phyloP scores from a whole-genome alignment of 768 basidiomycete genomes.

The Heimioporus sp. region DNA sequence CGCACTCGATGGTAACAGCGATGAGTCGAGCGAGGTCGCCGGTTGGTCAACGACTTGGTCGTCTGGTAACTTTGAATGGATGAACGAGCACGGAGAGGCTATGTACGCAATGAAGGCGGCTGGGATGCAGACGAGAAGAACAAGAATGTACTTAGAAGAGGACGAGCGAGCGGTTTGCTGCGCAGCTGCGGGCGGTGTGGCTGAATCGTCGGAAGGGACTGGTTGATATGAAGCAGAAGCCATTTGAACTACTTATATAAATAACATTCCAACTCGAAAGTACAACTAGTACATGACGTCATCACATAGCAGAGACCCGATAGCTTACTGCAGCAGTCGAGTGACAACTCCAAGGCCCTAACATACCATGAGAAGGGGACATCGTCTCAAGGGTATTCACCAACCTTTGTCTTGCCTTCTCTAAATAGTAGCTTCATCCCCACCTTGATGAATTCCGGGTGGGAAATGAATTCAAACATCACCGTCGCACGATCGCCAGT shows the following conservation, averaged over 20 bases:
- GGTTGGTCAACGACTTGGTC: constrained; percentile 17
- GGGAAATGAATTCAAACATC: constrained; percentile 91
- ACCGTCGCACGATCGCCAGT: constrained; percentile 95
- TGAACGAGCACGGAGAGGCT: constrained; percentile 39
- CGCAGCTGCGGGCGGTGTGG: constrained; percentile 12
- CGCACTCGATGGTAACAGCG: constrained; percentile 5
- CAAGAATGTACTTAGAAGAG: constrained; percentile 31
- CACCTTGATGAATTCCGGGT: constrained; percentile 88
- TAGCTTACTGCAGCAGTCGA: constrained; percentile 45
- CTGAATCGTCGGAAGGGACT: constrained; percentile 15
- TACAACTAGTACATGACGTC: constrained; percentile 18
- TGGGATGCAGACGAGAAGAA: constrained; percentile 36
- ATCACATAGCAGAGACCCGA: neutral
- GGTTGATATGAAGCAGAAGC: constrained; percentile 20
- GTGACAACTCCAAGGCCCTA: constrained; percentile 82
- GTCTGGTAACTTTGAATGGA: constrained; percentile 6
- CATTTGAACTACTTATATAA: constrained; percentile 14
- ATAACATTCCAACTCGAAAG: constrained; percentile 20
- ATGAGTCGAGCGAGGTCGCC: constrained; percentile 6
- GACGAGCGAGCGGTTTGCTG: constrained; percentile 25
- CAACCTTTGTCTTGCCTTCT: constrained; percentile 93
- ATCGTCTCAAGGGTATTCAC: constrained; percentile 12
- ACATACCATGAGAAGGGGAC: constrained; percentile 6
- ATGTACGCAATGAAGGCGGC: constrained; percentile 40
- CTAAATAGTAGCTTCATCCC: constrained; percentile 93